Evolutionary conservation across 257 asterid genomes (phyloP).

Genomic region (Orobanche coerulescens): DNA sequence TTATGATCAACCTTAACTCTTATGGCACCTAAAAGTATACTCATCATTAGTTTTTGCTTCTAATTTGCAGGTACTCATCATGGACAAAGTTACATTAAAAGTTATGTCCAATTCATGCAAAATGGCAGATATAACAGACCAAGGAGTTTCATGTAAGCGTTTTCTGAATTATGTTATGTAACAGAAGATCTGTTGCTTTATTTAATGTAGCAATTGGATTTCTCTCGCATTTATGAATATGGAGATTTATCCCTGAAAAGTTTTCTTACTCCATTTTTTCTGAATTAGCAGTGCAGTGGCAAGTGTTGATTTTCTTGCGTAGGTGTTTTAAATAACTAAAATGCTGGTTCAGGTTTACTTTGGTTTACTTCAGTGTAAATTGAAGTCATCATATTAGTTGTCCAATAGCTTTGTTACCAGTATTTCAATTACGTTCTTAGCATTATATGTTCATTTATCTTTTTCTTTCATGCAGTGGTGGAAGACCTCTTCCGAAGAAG

Average conservation of each 20-base stretch:
- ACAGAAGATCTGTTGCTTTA: not conserved
- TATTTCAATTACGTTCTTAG: too few relatives aligned
- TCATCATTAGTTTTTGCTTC: not conserved
- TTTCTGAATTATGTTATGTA: too few relatives aligned
- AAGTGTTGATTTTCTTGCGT: not conserved
- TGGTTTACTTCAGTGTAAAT: too few relatives aligned
- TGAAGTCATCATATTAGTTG: too few relatives aligned
- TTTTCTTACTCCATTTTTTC: too few relatives aligned
- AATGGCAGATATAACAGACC: slow-evolving; percentile 96
- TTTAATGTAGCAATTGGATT: not conserved
- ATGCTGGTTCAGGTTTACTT: too few relatives aligned
- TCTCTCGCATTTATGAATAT: too few relatives aligned
- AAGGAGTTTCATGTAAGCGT: slow-evolving; percentile 89
- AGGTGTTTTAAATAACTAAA: not conserved
- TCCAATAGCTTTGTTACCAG: too few relatives aligned
- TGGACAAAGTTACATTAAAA: slow-evolving; percentile 95
- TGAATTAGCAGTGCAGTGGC: not conserved
- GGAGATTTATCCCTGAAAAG: too few relatives aligned
- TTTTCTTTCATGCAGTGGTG: slow-evolving; percentile 65
- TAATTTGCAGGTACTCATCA: slow-evolving; percentile 76
- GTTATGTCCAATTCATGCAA: slow-evolving; percentile 92
- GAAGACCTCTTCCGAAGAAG: slow-evolving; percentile 93
- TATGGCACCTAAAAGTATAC: not conserved
- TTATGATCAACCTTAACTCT: not conserved
- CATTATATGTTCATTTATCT: not conserved